Evolutionary conservation across 2,329 filamentous ascomycete genomes (phyloP), one percentile per base, ranked within the genome.

Genomic region (Thelonectria blattea): DNA sequence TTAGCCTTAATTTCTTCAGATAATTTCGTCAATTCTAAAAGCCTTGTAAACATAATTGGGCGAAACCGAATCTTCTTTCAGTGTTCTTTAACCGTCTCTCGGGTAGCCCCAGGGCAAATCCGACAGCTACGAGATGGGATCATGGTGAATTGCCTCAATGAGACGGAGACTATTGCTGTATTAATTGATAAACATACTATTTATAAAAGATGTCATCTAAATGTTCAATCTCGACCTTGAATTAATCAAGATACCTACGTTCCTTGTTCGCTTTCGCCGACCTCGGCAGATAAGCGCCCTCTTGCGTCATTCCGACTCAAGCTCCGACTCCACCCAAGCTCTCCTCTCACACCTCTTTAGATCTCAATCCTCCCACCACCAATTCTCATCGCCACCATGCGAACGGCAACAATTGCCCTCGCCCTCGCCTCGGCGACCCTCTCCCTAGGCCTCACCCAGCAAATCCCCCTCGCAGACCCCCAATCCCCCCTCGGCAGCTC

Each of bases 371-470:
- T 15, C n/a, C 14, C 30, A 37, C 42, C 39, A 17, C 10, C 7
- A 12, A 52, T 47, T n/a, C 32, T 42, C 41, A 37, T 14, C 3
- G 34, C 37, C 34, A 61, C 47, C n/a, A 64, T 64, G 61, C 58
- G 61, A 37, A 49, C 48, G 27, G 34, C 52, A 30, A 53, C 43
- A 53, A 56, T 64, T 50, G 50, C 51, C 37, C 55, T 39, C 55
- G 55, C 47, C 12, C 47, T 64, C 50, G 61, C 55, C 37, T 61
- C 58, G 32, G 58, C 55, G 37, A 46, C 51, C 14, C 61, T 64
- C 22, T 51, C 52, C 12, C 52, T 56, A 9, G 52, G 43, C 43
- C 30, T 49, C 24, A n/a, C 53, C 20, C 42, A 55, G 22, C 61
- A 63, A 17, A 48, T 46, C 12, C 58, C 52, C 24, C 55, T 57